A percentile compares a stretch with the other conserved stretches of the same genome.
phyloP scores from a whole-genome alignment of 2,329 filamentous ascomycete species.

The Berkeleyomyces rouxiae region DNA sequence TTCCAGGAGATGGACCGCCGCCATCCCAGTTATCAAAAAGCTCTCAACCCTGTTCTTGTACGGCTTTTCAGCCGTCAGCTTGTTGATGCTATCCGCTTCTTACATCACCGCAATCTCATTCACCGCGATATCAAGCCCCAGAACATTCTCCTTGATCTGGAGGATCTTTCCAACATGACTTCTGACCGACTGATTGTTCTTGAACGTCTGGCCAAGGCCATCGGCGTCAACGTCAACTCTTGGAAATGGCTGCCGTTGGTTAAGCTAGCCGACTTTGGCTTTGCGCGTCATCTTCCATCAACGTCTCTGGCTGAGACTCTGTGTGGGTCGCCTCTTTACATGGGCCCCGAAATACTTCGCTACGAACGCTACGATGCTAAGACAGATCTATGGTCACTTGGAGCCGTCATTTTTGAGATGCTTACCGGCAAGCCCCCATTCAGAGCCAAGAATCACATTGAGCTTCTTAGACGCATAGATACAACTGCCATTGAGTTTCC shows the following conservation, averaged over 20 bases:
- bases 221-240: conserved; percentile 50
- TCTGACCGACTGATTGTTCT: conserved; percentile 46
- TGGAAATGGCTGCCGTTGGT: conserved; percentile 57
- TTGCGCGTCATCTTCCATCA: conserved; percentile 76
- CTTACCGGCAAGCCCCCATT: conserved; percentile 80
- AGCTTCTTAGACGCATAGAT: conserved; percentile 83
- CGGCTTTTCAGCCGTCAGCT: conserved; percentile 95
- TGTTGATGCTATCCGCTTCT: conserved; percentile 75
- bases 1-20: conserved; percentile 84
- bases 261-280: conserved; percentile 98
- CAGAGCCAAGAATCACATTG: conserved; percentile 82
- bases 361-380: conserved; percentile 97
- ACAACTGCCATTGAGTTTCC: conserved; percentile 39
- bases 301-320: conserved; percentile 90
- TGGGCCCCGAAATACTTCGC: conserved; percentile 93
- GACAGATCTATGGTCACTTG: conserved; percentile 93
- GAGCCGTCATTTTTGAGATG: conserved; percentile 93
- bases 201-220: conserved; percentile 12
- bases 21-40: conserved; percentile 72
- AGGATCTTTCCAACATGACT: conserved; percentile 48
- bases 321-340: conserved; percentile 92
- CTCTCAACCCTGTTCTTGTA: conserved; percentile 91
- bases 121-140: conserved; percentile 97
- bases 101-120: conserved; percentile 71
- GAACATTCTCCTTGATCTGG: conserved; percentile 54